phyloP scores from a whole-genome alignment of 768 basidiomycete species.

The Sporobolomyces roseus region DNA sequence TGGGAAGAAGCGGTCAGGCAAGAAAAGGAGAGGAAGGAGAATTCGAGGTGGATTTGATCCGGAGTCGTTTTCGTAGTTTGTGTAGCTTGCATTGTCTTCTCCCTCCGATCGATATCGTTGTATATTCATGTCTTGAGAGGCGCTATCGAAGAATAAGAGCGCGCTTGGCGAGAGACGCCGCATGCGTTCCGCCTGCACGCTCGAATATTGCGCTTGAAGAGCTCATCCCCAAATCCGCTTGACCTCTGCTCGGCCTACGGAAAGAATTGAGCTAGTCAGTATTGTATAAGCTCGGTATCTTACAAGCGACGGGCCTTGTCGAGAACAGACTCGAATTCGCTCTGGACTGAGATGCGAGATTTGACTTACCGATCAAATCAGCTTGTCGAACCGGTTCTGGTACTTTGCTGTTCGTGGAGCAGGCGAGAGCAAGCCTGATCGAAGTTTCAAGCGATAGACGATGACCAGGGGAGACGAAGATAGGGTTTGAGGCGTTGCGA shows the following conservation, averaged over 20 bases:
- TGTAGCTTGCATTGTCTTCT: background rate
- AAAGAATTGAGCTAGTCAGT: too few species aligned
- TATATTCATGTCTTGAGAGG: background rate
- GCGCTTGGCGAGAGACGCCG: too few species aligned
- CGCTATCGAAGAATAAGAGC: too few species aligned
- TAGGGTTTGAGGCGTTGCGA: constrained; percentile 37
- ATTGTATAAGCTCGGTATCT: too few species aligned
- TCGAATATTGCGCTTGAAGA: background rate
- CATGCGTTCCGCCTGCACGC: too few species aligned
- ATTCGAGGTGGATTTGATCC: constrained; percentile 8
- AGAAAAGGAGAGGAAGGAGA: background rate
- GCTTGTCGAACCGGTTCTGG: constrained; percentile 46
- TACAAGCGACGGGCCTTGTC: too few species aligned
- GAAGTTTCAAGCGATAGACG: constrained; percentile 40
- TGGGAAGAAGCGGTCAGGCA: constrained; percentile 3
- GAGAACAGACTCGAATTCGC: too few species aligned
- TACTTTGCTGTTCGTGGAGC: constrained; percentile 33
- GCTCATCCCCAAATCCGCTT: constrained; percentile 3
- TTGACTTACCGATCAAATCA: constrained; percentile 43
- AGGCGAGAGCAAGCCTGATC: constrained; percentile 38
- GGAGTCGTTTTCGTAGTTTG: background rate
- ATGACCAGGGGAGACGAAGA: constrained; percentile 46
- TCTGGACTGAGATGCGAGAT: too few species aligned
- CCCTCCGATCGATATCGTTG: background rate
- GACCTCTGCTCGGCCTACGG: background rate